These are phyloP conservation scores for Fusarium setosum DNA, from an alignment of 2,329 filamentous ascomycete genomes.

Conservation along the genomic window DNA sequence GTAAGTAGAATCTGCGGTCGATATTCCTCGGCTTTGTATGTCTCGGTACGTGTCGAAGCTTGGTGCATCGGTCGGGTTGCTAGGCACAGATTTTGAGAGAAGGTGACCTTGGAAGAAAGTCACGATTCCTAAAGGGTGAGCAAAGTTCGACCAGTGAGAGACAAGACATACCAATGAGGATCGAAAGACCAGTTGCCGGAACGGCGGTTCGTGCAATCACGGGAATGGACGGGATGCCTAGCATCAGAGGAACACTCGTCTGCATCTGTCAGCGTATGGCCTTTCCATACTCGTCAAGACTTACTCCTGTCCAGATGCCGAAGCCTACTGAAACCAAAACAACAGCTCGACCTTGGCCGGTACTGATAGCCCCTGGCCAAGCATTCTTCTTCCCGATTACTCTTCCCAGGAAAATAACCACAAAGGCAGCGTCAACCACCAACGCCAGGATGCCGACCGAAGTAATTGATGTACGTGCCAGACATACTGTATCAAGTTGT, in stretches of 20 bases:
- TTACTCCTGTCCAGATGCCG: conserved; percentile 65
- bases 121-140: conserved; percentile 45
- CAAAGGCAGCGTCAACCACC: conserved; percentile 57
- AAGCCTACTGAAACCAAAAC: conserved; percentile 56
- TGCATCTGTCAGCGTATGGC: conserved; percentile 43
- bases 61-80: conserved; percentile 3
- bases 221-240: conserved; percentile 57
- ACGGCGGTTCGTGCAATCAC: conserved; percentile 61
- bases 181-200: conserved; percentile 61
- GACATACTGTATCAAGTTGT: conserved; percentile 64
- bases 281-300: conserved; percentile 45
- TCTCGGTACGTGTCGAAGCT: conserved; percentile 27
- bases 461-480: conserved; percentile 57
- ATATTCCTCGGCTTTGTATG: conserved; percentile 34
- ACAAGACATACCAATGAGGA: conserved; percentile 57
- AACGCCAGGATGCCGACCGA: conserved; percentile 59
- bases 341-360: conserved; percentile 53
- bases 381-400: conserved; percentile 52
- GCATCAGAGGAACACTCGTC: conserved; percentile 63
- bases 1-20: conserved; percentile 56
- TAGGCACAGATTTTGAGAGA: conserved; percentile 1
- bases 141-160: background rate
- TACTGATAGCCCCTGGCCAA: conserved; percentile 40
- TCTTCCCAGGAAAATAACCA: conserved; percentile 54
- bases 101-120: conserved; percentile 47